Base-by-base conservation (phyloP, 2,329 filamentous ascomycete genomes). In the Cryphonectria parasitica region DNA sequence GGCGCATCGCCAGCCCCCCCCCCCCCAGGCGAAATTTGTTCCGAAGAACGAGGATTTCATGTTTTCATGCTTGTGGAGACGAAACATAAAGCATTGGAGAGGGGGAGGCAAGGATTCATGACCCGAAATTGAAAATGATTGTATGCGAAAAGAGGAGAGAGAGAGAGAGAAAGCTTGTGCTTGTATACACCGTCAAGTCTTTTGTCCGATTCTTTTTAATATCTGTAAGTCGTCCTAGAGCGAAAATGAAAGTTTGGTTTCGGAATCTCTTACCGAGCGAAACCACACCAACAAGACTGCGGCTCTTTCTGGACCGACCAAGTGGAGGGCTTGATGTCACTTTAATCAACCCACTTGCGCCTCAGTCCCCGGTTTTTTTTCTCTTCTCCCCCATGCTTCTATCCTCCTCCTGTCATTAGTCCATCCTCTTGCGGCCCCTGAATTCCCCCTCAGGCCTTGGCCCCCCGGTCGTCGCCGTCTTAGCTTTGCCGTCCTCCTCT, bases 291-390 rank as follows among this genome's bases (percentile, higher is more conserved):
- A 17, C 54, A 28, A 19, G 54, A 66, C 70, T 63, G 67, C 69
- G 70, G 67, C 67, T 71, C 70, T 69, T 66, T 69, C 22, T 41
- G 49, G 43, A 39, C 43, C 41, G n/a, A 43, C 19, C 39, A 28
- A 43, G 70, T 71, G 70, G 70, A 58, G 70, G 34, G n/a, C 36
- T n/a, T n/a, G 28, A 31, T 71, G 64, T 66, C 60, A 71, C 70
- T 71, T 58, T 64, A 67, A 71, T 71, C 63, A 71, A 67, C 67
- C 70, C 64, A 61, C 60, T 39, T 15, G 36, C 25, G 34, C 69
- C 61, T 52, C 39, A 61, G 41, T 15, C 15, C 61, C 66, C 67
- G 61, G 61, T 62, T 45, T 68, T 63, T 22, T 22, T 45, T 5
- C 19, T 49, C 22, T 49, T n/a, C 22, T 2, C 8, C 36, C 36